phyloP scores from a whole-genome alignment of 2,329 filamentous ascomycete species.

The Neoarthrinium moseri region DNA sequence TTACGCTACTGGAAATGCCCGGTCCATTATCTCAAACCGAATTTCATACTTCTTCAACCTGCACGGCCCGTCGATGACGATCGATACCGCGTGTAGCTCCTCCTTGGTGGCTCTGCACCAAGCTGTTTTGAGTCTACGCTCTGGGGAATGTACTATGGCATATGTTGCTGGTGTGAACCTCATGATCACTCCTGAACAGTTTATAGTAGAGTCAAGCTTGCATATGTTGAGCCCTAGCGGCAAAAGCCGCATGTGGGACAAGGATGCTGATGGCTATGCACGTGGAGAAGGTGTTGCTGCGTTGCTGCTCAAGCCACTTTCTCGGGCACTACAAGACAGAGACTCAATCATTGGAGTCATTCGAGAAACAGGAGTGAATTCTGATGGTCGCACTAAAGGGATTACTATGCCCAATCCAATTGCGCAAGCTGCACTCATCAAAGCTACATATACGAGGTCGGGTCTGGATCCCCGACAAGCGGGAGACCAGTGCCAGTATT shows the following conservation, averaged over 20 bases:
- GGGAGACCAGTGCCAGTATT: constrained; percentile 41
- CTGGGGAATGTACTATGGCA: constrained; percentile 37
- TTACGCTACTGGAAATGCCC: constrained; percentile 32
- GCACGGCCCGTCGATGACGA: constrained; percentile 34
- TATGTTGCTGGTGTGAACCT: constrained; percentile 43
- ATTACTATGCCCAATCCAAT: constrained; percentile 52
- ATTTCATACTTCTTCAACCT: constrained; percentile 40
- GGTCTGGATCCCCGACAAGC: constrained; percentile 34
- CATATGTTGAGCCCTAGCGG: constrained; percentile 44
- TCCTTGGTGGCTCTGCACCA: constrained; percentile 35
- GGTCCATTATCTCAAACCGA: constrained; percentile 35
- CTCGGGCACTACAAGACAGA: constrained; percentile 49
- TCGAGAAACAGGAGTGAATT: constrained; percentile 45
- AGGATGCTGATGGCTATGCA: constrained; percentile 52
- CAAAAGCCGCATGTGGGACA: constrained; percentile 48
- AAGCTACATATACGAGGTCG: constrained; percentile 39
- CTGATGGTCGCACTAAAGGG: constrained; percentile 50
- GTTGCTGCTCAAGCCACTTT: constrained; percentile 50
- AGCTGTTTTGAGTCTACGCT: constrained; percentile 37
- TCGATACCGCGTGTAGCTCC: constrained; percentile 41
- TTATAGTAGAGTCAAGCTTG: constrained; percentile 39
- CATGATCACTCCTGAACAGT: constrained; percentile 41
- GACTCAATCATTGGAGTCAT: constrained; percentile 45
- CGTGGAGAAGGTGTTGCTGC: constrained; percentile 55
- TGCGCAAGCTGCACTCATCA: constrained; percentile 44